A percentile compares a stretch with the other conserved stretches of the same genome.
phyloP scores from a whole-genome alignment of 2,329 filamentous ascomycete genomes.

The Chaetomiaceae sp. region DNA sequence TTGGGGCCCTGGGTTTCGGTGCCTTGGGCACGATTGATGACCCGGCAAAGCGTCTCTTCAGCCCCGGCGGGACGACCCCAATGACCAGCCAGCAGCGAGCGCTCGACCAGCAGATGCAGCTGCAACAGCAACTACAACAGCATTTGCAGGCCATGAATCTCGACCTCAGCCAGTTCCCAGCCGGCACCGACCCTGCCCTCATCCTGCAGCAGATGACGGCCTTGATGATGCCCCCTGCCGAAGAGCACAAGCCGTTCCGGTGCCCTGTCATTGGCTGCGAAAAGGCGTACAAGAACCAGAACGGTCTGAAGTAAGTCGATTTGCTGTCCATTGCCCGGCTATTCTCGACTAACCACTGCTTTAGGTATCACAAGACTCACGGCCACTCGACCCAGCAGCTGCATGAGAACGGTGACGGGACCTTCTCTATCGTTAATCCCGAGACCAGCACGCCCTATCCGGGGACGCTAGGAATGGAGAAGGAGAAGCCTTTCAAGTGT shows the following conservation, averaged over 20 bases:
- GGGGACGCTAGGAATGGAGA: conserved; percentile 98
- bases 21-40: conserved; percentile 70
- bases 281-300: conserved; percentile 99
- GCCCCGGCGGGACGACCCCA: conserved; percentile 64
- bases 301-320: conserved; percentile 78
- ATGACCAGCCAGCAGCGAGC: conserved; percentile 56
- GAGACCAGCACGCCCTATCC: conserved; percentile 92
- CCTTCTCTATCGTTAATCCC: conserved; percentile 96
- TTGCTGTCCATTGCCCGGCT: too few relatives aligned
- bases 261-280: conserved; percentile 98
- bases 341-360: conserved; percentile 26
- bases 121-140: conserved; percentile 61
- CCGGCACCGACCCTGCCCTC: conserved; percentile 65
- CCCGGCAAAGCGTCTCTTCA: conserved; percentile 89
- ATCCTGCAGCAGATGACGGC: conserved; percentile 54
- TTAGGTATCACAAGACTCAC: conserved; percentile 69
- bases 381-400: conserved; percentile 96
- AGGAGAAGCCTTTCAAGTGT: conserved; percentile 98
- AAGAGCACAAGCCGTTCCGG: conserved; percentile 96
- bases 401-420: conserved; percentile 94
- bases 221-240: conserved; percentile 61
- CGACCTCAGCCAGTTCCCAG: conserved; percentile 68
- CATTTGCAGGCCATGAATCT: conserved; percentile 66
- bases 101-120: conserved; percentile 59
- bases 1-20: conserved; percentile 54